Evolutionary conservation across 805 yeast genomes (phyloP), one percentile per base, ranked within the genome.

Genomic region (Pichia sporocuriosa): DNA sequence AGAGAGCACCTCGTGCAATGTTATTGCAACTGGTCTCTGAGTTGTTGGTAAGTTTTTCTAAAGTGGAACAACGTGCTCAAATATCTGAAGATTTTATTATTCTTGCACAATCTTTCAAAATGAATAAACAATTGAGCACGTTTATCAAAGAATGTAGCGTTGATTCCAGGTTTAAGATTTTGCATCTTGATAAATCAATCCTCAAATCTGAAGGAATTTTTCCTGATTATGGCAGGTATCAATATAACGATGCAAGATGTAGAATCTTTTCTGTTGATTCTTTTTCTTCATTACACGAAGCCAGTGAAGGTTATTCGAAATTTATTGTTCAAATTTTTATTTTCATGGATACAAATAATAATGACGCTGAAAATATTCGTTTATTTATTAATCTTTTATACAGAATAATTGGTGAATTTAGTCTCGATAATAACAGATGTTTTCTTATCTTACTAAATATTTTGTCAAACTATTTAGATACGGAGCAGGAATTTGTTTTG

Each of bases 261-360:
- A 46, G 58, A 29, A 59, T 55, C 20, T 61, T 51, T 39, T 58
- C 62, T 13, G 52, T 60, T 17, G 53, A 47, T 13, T 46, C 54
- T 3, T 86, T 67, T 62, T 82, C 84, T 44, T 63, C 87, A 15
- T 52, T 85, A 7, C 75, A 78, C 37, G 96, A 89, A 58, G 83
- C 83, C 46, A 66, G 78, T 20, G 87, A 82, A 54, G 97, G 96
- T 1, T 88, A 76, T 59, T 61, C 94, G 11, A 79, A 77, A 50
- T 63, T 84, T 25, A 57, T 78, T 1, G 69, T 69, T 2, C 75
- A 79, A 36, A 47, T 82, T 11, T 58, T 64, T 40, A 47, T 60
- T 3, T 67, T 77, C 1, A 62, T 73, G 10, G 46, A 40, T 20
- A 6, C 17, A 13, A 40, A 39, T 25, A 51, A 54, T 21, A 66